Conservation (phyloP, 805 yeast species). For the Saccharomycopsis javanensis region DNA sequence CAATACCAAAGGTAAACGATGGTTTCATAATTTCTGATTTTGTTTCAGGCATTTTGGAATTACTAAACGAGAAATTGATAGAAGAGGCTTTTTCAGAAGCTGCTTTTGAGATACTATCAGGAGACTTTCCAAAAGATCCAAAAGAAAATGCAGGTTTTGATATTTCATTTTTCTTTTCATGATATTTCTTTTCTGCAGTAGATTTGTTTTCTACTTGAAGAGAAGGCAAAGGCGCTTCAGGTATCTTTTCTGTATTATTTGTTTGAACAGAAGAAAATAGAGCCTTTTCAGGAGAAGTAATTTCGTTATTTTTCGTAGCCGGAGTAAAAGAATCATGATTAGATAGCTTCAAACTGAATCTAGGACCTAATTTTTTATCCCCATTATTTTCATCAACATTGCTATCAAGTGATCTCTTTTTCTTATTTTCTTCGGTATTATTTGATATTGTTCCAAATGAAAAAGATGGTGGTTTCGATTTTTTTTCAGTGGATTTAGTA, state of each 20-base stretch:
- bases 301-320: neutral
- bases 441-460: neutral
- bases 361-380: neutral
- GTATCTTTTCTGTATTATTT: neutral
- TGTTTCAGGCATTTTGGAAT: neutral
- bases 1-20: neutral
- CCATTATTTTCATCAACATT: neutral
- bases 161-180: neutral
- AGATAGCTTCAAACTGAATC: neutral
- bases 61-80: neutral
- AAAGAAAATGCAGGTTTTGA: constrained; percentile 4
- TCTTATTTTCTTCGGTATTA: neutral
- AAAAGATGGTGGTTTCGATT: neutral
- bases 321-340: neutral
- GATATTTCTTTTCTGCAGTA: neutral
- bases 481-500: neutral
- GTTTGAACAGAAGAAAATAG: neutral
- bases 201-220: neutral
- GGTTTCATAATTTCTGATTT: neutral
- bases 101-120: neutral
- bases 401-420: neutral
- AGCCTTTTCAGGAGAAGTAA: neutral
- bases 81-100: neutral
- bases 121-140: neutral
- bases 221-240: neutral